A percentile compares a stretch with the other conserved stretches of the same genome.
phyloP scores from a whole-genome alignment of 2,329 filamentous ascomycete species.

The Pleomassaria siparia region DNA sequence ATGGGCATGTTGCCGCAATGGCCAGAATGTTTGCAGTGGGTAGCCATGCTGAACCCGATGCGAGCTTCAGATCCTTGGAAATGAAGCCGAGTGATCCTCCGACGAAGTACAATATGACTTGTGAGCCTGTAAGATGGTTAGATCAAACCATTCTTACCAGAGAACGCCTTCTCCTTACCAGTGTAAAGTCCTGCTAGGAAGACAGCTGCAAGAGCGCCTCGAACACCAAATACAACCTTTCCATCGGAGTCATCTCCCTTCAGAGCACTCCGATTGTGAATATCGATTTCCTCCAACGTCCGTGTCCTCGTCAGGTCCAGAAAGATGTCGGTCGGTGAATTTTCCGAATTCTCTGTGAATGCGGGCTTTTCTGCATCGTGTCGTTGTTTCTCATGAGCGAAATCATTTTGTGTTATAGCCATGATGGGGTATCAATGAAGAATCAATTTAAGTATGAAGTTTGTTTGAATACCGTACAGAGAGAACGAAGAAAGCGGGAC shows the following conservation, averaged over 20 bases:
- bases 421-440: conserved; percentile 10
- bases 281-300: conserved; percentile 35
- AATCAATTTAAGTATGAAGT: background rate
- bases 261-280: conserved; percentile 38
- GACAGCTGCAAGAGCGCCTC: conserved; percentile 37
- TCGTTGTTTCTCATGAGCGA: conserved; percentile 24
- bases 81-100: conserved; percentile 37
- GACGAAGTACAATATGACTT: conserved; percentile 38
- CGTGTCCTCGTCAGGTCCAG: conserved; percentile 27
- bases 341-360: conserved; percentile 25
- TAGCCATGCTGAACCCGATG: conserved; percentile 31
- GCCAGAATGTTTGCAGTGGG: conserved; percentile 40
- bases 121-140: conserved; percentile 24
- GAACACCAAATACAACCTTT: conserved; percentile 39
- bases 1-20: conserved; percentile 37
- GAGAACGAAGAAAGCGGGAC: background rate
- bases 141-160: background rate
- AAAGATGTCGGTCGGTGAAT: conserved; percentile 19
- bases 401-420: conserved; percentile 14
- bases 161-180: conserved; percentile 16
- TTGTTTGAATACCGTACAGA: no score
- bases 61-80: conserved; percentile 25
- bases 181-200: conserved; percentile 44
- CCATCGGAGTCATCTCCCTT: conserved; percentile 47
- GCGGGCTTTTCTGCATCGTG: conserved; percentile 17